Base-by-base conservation (phyloP, 78 protist species). In the Guillardia theta region DNA sequence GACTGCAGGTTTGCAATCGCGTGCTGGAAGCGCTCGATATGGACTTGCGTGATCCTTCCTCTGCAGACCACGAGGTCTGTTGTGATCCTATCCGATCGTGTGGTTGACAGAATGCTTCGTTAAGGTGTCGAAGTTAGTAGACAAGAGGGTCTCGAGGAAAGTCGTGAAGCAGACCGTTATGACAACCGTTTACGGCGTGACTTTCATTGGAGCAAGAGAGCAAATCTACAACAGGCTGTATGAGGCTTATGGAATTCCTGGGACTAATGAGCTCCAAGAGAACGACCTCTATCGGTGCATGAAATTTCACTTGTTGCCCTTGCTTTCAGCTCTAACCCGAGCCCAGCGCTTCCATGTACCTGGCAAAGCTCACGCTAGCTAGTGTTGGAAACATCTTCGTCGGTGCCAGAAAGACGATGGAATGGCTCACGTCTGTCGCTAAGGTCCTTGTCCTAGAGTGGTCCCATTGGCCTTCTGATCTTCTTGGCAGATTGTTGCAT, bases 121-220 rank as follows among this genome's bases (percentile, higher is more conserved):
- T 41, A 41, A 33, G 45, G 45, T 21, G 15, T 19, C 78, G 10
- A 15, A 15, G 19, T 5, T 6, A 33, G 78, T 6, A 33, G 36
- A 9, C 9, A 15, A 15, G 39, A 15, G 58, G 19, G 48, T 98
- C 88, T 77, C 54, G 43, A 96, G 98, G 76, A 97, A 97, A 96
- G 92, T 98, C 9, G 97, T 98, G 78, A 98, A 98, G 96, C 99
- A 98, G 92, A 97, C 99, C 43, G 99, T 98, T 70, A 98, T 98
- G 99, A 98, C 99, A 0, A 50, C 87, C 41, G 99, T 98, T 54
- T 98, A 98, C 78, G 99, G 99, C 62, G 99, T 98, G 46, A 98
- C 99, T 0, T 92, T 36, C 87, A n/a, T 96, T 50, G 99, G 99
- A 46, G 98, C 97, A 15, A 41, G 96, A 36, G 88, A 54, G 19